Evolutionary conservation across 495 filamentous ascomycete genomes (phyloP).

Genomic region (Tuber magnatum): DNA sequence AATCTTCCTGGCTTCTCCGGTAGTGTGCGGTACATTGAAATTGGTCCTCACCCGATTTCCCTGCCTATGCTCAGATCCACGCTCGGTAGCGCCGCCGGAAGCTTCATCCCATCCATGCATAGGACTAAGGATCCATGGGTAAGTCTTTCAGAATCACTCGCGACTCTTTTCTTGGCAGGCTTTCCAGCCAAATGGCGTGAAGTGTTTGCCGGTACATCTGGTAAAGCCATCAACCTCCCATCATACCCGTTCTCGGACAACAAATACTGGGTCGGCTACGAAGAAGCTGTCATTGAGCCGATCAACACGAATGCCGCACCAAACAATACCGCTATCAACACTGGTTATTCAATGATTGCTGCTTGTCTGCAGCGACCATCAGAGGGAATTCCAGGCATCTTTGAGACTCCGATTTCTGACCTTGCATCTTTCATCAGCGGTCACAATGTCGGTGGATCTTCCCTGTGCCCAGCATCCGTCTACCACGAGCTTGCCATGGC

Average conservation of each 20-base stretch:
- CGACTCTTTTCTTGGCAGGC: slow-evolving; percentile 57
- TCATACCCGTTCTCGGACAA: slow-evolving; percentile 72
- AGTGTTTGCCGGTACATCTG: slow-evolving; percentile 64
- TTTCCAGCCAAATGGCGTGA: slow-evolving; percentile 69
- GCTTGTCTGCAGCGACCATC: slow-evolving; percentile 44
- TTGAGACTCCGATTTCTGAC: slow-evolving; percentile 50
- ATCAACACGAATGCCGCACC: slow-evolving; percentile 36
- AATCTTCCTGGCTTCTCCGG: slow-evolving; percentile 45
- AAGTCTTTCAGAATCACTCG: slow-evolving; percentile 54
- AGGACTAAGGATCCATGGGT: slow-evolving; percentile 57
- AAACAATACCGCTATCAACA: slow-evolving; percentile 35
- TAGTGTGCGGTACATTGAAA: slow-evolving; percentile 57
- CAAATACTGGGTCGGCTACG: slow-evolving; percentile 76
- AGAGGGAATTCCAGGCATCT: slow-evolving; percentile 35
- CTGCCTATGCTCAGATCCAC: slow-evolving; percentile 62
- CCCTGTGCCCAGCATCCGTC: slow-evolving; percentile 47
- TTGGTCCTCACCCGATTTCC: slow-evolving; percentile 65
- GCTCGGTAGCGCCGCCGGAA: slow-evolving; percentile 52
- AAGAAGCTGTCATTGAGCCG: slow-evolving; percentile 42
- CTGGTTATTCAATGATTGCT: slow-evolving; percentile 41
- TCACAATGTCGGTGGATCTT: slow-evolving; percentile 53
- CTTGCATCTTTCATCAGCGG: slow-evolving; percentile 50
- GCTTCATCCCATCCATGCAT: slow-evolving; percentile 53
- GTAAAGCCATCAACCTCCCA: slow-evolving; percentile 61
- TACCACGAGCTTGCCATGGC: slow-evolving; percentile 32